Conservation (phyloP, 352 stramenopile species). For the Phytophthora cryptogea region DNA sequence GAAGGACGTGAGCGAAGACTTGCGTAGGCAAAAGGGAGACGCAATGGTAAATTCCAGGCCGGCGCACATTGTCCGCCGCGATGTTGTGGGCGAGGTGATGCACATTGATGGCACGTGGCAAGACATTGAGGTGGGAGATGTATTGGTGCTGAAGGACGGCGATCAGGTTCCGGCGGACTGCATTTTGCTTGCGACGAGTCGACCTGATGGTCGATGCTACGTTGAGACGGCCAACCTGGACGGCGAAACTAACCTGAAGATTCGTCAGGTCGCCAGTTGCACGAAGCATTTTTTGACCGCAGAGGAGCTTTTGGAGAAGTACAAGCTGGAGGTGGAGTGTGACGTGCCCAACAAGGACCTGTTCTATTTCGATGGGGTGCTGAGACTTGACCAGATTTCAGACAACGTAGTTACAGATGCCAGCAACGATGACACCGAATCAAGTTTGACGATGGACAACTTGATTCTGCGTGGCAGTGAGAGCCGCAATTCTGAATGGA, state of each 20-base stretch:
- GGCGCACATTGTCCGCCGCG: constrained; percentile 71
- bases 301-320: constrained; percentile 72
- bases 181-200: constrained; percentile 77
- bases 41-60: constrained; percentile 77
- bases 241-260: constrained; percentile 90
- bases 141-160: constrained; percentile 81
- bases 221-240: constrained; percentile 89
- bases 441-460: constrained; percentile 88
- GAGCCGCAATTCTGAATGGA: constrained; percentile 87
- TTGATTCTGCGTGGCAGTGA: constrained; percentile 86
- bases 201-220: constrained; percentile 78
- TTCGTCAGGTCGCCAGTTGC: constrained; percentile 73
- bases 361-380: constrained; percentile 85
- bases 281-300: constrained; percentile 79
- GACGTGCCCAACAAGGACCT: constrained; percentile 86
- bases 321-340: constrained; percentile 75
- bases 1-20: constrained; percentile 86
- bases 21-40: constrained; percentile 81
- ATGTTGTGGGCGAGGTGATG: constrained; percentile 55
- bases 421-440: constrained; percentile 34
- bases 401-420: constrained; percentile 16
- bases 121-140: constrained; percentile 84
- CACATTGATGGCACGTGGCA: constrained; percentile 82
- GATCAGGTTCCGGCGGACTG: constrained; percentile 86
- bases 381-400: constrained; percentile 43